Evolutionary conservation across 805 yeast species (phyloP).

Genomic region (Pichia rugopelliculosa): DNA sequence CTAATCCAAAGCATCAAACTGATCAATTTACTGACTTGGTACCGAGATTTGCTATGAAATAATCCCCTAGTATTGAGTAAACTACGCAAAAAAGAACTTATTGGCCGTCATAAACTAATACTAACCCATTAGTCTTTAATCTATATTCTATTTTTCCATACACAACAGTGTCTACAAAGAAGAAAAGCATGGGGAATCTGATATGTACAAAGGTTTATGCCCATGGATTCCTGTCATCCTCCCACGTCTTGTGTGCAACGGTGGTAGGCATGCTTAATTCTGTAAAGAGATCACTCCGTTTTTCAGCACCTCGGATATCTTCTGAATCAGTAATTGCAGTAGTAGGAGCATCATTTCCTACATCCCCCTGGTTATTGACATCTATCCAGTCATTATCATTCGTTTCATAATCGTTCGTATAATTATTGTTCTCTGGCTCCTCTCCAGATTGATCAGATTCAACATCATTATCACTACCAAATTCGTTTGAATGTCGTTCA

Average conservation of each 20-base stretch:
- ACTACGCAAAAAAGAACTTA: too few relatives aligned
- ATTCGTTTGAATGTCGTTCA: too few relatives aligned
- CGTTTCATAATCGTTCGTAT: background rate
- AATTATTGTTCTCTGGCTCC: background rate
- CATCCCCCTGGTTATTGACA: constrained; percentile 10
- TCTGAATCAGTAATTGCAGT: background rate
- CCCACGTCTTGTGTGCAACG: constrained; percentile 46
- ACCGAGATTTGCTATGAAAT: too few relatives aligned
- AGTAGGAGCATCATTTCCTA: constrained; percentile 7
- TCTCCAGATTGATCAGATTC: background rate
- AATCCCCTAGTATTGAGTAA: too few relatives aligned
- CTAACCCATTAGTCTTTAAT: background rate
- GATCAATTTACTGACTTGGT: too few relatives aligned
- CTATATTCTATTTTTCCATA: background rate
- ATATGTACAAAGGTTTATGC: constrained; percentile 9
- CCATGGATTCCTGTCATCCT: constrained; percentile 68
- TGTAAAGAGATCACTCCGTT: constrained; percentile 36
- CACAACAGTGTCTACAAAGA: background rate
- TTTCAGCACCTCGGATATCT: background rate
- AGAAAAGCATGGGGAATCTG: background rate
- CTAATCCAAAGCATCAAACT: too few relatives aligned
- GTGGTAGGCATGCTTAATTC: constrained; percentile 42
- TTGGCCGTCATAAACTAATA: too few relatives aligned
- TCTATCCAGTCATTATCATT: background rate
- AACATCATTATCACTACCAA: constrained; percentile 13